These are phyloP conservation scores for Flaveria linearis DNA, from an alignment of 129 eudicot genomes.

Conservation along the genomic window DNA sequence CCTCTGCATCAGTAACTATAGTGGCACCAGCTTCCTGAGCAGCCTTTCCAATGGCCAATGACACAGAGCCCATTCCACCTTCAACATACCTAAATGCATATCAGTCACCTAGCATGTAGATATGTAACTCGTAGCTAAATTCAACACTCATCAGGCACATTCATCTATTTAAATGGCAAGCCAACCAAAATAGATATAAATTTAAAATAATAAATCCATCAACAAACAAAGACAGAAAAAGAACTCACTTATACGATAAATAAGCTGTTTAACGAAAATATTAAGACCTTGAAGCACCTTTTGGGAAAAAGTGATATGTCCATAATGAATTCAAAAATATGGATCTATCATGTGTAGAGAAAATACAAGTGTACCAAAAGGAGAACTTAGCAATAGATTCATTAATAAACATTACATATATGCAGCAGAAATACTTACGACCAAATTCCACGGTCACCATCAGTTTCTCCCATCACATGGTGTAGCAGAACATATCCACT, in stretches of 20 bases:
- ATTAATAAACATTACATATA: slow-evolving; percentile 17
- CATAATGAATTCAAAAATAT: neutral
- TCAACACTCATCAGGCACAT: neutral
- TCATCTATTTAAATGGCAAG: neutral
- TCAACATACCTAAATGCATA: slow-evolving; percentile 75
- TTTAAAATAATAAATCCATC: neutral
- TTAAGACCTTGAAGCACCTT: slow-evolving; percentile 5
- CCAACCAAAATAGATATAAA: neutral
- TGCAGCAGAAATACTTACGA: slow-evolving; percentile 69
- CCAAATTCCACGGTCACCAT: slow-evolving; percentile 98
- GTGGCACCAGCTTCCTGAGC: slow-evolving; percentile 98
- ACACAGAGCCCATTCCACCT: slow-evolving; percentile 99
- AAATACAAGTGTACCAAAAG: slow-evolving; percentile 11
- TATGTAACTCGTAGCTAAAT: slow-evolving; percentile 17
- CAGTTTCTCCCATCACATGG: slow-evolving; percentile 99
- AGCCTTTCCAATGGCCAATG: slow-evolving; percentile 76
- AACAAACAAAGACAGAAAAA: neutral
- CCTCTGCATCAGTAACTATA: slow-evolving; percentile 78
- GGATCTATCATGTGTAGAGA: slow-evolving; percentile 11
- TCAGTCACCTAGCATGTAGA: slow-evolving; percentile 26
- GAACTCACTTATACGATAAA: neutral
- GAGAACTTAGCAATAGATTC: neutral
- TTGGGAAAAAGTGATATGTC: neutral
- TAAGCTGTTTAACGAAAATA: neutral
- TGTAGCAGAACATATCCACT: slow-evolving; percentile 97